Conservation (phyloP, 2,329 filamentous ascomycete species). For the Tolypocladium ovalisporum region DNA sequence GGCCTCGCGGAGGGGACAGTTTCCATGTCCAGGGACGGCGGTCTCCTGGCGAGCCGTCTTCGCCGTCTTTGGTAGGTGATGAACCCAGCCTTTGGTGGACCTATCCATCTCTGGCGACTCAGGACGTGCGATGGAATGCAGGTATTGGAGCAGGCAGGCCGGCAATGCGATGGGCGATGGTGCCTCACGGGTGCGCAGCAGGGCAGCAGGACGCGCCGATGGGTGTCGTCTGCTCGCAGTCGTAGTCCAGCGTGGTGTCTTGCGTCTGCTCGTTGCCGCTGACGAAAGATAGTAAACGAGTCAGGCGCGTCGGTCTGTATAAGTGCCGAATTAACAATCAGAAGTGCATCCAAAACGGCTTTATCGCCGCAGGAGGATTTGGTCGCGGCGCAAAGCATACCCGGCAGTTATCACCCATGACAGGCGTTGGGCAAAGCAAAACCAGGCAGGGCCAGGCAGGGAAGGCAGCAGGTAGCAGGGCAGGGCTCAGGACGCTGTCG, state of each 20-base stretch:
- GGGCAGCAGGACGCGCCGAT: neutral
- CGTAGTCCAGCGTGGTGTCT: neutral
- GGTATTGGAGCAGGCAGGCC: neutral
- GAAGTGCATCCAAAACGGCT: neutral
- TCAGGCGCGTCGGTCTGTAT: neutral
- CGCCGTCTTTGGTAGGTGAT: slow-evolving; percentile 12
- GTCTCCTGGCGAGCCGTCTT: slow-evolving; percentile 11
- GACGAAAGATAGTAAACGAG: neutral
- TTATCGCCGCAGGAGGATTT: neutral
- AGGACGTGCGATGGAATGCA: neutral
- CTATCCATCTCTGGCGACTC: slow-evolving; percentile 1
- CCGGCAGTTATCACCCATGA: neutral
- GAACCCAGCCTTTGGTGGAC: slow-evolving; percentile 10
- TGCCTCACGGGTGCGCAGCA: neutral
- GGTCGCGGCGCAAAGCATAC: neutral
- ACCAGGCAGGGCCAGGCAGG: neutral
- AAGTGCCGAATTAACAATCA: neutral
- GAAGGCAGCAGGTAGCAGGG: too few relatives aligned
- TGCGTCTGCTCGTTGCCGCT: neutral
- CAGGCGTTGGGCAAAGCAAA: neutral
- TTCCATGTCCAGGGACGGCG: slow-evolving; percentile 3
- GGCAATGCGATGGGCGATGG: neutral
- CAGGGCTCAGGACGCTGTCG: too few relatives aligned
- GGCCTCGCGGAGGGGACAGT: slow-evolving; percentile 13
- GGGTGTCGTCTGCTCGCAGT: neutral